Evolutionary conservation across 352 stramenopile genomes (phyloP), one percentile per base, ranked within the genome.

Genomic region (Phytophthora megakarya): DNA sequence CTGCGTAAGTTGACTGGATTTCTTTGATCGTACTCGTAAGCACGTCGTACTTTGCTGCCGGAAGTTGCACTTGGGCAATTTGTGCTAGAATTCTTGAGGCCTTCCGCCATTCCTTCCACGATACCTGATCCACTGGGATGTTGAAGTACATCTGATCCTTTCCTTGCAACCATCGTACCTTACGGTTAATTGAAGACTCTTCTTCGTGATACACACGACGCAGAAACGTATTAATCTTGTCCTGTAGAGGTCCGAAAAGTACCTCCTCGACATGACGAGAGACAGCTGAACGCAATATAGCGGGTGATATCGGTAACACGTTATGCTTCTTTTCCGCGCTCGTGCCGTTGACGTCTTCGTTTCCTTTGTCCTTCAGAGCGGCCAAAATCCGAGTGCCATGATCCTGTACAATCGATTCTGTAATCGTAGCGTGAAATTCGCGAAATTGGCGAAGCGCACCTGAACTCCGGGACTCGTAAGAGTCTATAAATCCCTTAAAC

Each of bases 61-160:
- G 88, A 10, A 92, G 62, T 8, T 73, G 48, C 0, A 83, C 70
- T 22, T 72, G 55, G 0, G 70, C 73, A 33, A 90, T 78, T 66
- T 92, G 80, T 0, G 81, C 78, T 12, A 96, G 69, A 39, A 93
- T 78, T 38, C 81, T 73, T 1, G 81, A 94, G 7, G 88, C 77
- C 33, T 83, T 81, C 1, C 88, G 75, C 88, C 88, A 96, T 51
- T 95, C 85, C 22, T 92, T 94, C 76, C 78, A 90, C 43, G 88
- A 96, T 8, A 92, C 70, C 26, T 95, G 86, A 23, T 92, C 72
- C 53, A 89, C 26, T 2, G 88, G 86, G 28, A 96, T 96, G 48
- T 95, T 93, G 61, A 92, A 96, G 55, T 94, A 95, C 53, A 84
- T 90, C 32, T 96, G 88, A 55, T 96, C 86, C 73, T 96, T 96